A percentile compares a stretch with the other conserved stretches of the same genome.
Conservation (phyloP, 371 early-diverging fungal genomes). For the Mortierella sp. region DNA sequence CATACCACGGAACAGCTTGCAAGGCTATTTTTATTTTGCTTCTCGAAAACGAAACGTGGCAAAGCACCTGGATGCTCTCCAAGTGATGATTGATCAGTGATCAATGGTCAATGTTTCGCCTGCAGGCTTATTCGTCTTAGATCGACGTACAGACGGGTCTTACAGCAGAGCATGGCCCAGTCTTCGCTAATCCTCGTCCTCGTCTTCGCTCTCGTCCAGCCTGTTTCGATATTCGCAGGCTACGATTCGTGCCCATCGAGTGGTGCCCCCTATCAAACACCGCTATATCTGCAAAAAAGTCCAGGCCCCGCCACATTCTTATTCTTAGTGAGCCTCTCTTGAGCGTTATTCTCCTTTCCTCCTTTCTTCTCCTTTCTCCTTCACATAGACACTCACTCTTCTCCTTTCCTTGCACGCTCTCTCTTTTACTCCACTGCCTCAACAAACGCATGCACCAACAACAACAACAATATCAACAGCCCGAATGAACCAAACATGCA, state of each 20-base stretch:
- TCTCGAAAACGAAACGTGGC: too few species aligned
- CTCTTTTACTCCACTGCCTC: neutral
- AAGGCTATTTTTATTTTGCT: too few species aligned
- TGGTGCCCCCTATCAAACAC: too few species aligned
- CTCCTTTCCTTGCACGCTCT: neutral
- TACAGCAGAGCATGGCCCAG: too few species aligned
- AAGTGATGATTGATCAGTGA: neutral
- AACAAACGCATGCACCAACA: neutral
- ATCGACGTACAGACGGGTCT: neutral
- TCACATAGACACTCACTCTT: neutral
- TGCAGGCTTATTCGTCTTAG: neutral
- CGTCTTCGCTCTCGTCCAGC: too few species aligned
- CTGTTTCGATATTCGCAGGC: too few species aligned
- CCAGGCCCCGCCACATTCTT: neutral
- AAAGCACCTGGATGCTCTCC: neutral
- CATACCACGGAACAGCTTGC: too few species aligned
- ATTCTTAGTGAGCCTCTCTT: too few species aligned
- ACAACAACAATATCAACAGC: neutral
- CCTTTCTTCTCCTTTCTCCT: neutral
- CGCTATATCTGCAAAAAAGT: too few species aligned
- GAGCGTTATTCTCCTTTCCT: neutral
- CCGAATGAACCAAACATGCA: conserved; percentile 16
- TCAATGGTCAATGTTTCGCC: neutral
- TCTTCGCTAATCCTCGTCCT: too few species aligned
- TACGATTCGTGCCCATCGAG: too few species aligned